Evolutionary conservation across 208 protist genomes (phyloP), one percentile per base, ranked within the genome.

Genomic region (Sergeia podlipaevii): DNA sequence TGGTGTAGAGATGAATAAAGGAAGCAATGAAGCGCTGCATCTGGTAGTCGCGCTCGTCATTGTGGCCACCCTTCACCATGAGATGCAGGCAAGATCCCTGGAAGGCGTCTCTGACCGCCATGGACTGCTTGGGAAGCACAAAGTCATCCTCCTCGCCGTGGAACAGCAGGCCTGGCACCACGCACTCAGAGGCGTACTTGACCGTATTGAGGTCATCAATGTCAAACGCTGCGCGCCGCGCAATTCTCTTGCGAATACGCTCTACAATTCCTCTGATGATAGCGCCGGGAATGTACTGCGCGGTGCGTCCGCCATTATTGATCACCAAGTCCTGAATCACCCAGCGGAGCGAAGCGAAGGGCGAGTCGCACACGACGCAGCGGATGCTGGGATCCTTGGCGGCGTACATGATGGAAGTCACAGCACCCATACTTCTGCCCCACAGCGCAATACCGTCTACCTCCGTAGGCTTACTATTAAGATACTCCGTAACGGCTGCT

Each of bases 391-490:
- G 65, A 67, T 98, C 94, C 36, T 86, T 94, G 10, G 77, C 47
- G 29, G 86, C 86, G 61, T 98, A 98, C 85, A 98, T 95, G 70
- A 98, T 91, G 20, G 82, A 49, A 13, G 95, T 97, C 6, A 96
- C 94, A 1, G 96, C 96, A 21, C 96, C 96, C 96, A 98, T 98
- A 59, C 85, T 96, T 37, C 94, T 73, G 8, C 94, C 94, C 93
- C 94, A 98, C 24, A 98, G 53, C 46, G 68, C 82, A 43, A 96
- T 78, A 2, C 74, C 70, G 13, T 83, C 74, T 39, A 96, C 88
- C 33, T 86, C 74, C 45, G 70, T 53, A 23, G 53, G 42, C 56
- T 85, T 65, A 24, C 50, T 41, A 21, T 57, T 43, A 20, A 97
- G 70, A 52, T 94, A 93, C 36, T 97, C 84, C 4, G 96, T 77